These are phyloP conservation scores for Aplosporella prunicola DNA, from an alignment of 2,329 filamentous ascomycete genomes.

Conservation along the genomic window DNA sequence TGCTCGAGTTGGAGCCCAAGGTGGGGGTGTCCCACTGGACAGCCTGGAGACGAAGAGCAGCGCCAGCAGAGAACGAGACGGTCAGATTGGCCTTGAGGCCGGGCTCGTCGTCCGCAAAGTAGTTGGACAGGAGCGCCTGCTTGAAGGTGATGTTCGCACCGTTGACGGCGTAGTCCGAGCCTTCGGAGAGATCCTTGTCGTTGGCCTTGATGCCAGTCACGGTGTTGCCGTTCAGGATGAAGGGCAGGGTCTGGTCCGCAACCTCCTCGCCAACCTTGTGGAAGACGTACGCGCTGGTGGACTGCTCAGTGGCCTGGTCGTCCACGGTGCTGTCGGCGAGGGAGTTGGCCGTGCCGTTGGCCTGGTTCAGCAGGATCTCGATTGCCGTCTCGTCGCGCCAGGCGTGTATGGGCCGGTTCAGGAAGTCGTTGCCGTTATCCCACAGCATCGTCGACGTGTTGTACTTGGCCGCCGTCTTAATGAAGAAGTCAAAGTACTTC, in stretches of 20 bases:
- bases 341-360: slow-evolving; percentile 37
- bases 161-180: slow-evolving; percentile 41
- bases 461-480: slow-evolving; percentile 40
- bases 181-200: slow-evolving; percentile 26
- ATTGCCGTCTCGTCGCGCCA: slow-evolving; percentile 45
- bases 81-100: slow-evolving; percentile 45
- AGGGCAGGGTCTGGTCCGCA: slow-evolving; percentile 36
- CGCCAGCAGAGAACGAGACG: slow-evolving; percentile 44
- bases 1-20: slow-evolving; percentile 20
- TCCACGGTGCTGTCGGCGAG: slow-evolving; percentile 46
- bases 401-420: slow-evolving; percentile 39
- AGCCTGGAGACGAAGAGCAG: slow-evolving; percentile 38
- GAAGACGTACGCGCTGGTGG: slow-evolving; percentile 46
- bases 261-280: slow-evolving; percentile 41
- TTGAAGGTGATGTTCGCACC: slow-evolving; percentile 40
- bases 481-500: slow-evolving; percentile 48
- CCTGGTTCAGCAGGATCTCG: slow-evolving; percentile 39
- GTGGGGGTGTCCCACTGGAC: slow-evolving; percentile 45
- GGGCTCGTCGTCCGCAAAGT: slow-evolving; percentile 33
- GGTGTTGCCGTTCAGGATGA: slow-evolving; percentile 47
- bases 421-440: slow-evolving; percentile 51
- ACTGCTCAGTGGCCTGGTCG: slow-evolving; percentile 35
- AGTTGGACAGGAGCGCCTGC: slow-evolving; percentile 36
- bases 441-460: slow-evolving; percentile 45
- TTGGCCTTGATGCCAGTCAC: slow-evolving; percentile 34